A percentile compares a stretch with the other conserved stretches of the same genome.
phyloP scores from a whole-genome alignment of 2,329 filamentous ascomycete genomes.

The Cladorrhinum sp. region DNA sequence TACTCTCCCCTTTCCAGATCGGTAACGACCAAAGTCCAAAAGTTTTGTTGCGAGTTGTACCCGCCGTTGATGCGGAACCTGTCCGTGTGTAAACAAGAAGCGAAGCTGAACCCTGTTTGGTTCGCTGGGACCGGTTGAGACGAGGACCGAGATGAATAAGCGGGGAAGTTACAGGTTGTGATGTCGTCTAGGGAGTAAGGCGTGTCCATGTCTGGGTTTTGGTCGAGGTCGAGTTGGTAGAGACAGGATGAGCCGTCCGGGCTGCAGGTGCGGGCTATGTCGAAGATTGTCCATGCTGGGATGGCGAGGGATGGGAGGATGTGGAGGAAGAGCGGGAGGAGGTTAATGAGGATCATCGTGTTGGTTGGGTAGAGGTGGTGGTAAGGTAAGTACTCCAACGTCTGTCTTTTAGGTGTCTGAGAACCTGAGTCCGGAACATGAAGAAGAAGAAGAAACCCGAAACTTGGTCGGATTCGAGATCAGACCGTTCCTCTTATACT shows the following conservation, averaged over 20 bases:
- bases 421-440: background rate
- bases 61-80: constrained; percentile 23
- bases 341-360: background rate
- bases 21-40: constrained; percentile 25
- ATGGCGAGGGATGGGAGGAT: background rate
- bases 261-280: constrained; percentile 7
- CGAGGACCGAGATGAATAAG: background rate
- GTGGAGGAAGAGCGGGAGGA: background rate
- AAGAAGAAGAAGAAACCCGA: background rate
- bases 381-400: too few relatives aligned
- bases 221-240: constrained; percentile 11
- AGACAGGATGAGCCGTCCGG: constrained; percentile 5
- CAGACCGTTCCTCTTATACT: background rate
- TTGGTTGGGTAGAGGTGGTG: background rate
- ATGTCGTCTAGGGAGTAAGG: background rate
- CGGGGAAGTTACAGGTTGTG: constrained; percentile 4
- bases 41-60: constrained; percentile 20
- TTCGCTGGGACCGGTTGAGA: background rate
- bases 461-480: background rate
- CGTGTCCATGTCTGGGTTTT: background rate
- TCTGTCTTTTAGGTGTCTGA: too few relatives aligned
- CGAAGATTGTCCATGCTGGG: constrained; percentile 10
- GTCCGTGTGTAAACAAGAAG: background rate
- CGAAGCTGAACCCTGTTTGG: background rate
- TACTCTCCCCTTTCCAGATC: constrained; percentile 14